Base-by-base conservation (phyloP, 2,329 filamentous ascomycete genomes). In the Microascus cirrosus region DNA sequence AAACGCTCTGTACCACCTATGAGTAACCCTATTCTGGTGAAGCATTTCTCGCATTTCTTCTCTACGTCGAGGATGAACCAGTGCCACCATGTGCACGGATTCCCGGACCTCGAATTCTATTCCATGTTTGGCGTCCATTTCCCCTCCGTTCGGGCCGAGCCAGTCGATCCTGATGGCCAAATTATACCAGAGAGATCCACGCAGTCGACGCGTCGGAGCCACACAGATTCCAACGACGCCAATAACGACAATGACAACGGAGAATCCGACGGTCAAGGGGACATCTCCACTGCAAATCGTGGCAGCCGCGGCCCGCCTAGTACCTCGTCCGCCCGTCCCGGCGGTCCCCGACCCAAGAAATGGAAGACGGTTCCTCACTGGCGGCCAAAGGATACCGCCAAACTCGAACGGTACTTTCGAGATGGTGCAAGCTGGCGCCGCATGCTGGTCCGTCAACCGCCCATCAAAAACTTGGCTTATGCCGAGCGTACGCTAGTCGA, bases 381-480 rank as follows among this genome's bases (percentile, higher is more conserved):
- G 55, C 55, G 45, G n/a, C 24, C 50, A 10, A 10, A 18, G 7
- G 48, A 57, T 24, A 42, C 50, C 20, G 20, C 22, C 45, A 52
- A 53, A 25, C 45, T 57, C 12, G 45, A 61, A 10, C 58, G 53
- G 0, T 64, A 63, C 50, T 57, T 61, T 20, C 56, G 62, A 2
- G 25, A 56, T 2, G 60, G 60, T 1, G 63, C 63, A 11, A 63
- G 60, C 51, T 65, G 63, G 63, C 61, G 63, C 7, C 59, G 63
- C 12, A 65, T 65, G 63, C 59, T 65, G 11, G 59, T 63, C 15
- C 56, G 61, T 6, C 63, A 64, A 51, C 63, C 63, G 4, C 60
- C 61, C 24, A n/a, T 53, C 28, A 35, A 52, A 22, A 50, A 48
- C 22, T 32, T 57, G 12, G 55, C 45, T 20, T 57, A 57, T 48